Evolutionary conservation across 495 filamentous ascomycete genomes (phyloP).

Genomic region (Penicillium turbatum): DNA sequence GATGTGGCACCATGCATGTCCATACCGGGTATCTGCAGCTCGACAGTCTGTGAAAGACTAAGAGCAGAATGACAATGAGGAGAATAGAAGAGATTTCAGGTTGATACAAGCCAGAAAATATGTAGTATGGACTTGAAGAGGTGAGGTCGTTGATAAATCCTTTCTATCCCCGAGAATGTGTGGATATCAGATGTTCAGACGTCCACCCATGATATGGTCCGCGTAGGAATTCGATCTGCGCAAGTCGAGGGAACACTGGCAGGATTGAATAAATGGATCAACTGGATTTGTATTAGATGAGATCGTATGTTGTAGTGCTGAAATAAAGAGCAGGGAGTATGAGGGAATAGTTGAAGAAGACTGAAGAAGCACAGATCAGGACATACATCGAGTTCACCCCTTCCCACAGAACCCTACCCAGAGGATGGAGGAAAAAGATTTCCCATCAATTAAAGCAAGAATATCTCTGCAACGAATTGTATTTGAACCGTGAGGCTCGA

Average conservation of each 20-base stretch:
- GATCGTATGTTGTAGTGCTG: not conserved
- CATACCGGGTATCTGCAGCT: conserved; percentile 9
- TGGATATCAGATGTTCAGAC: conserved; percentile 9
- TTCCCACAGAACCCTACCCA: conserved; percentile 3
- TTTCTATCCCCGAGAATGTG: conserved; percentile 4
- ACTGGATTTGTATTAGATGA: conserved; percentile 1
- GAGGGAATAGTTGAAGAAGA: not conserved
- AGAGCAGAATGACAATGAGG: not conserved
- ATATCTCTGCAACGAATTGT: not conserved
- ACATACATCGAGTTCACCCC: conserved; percentile 12
- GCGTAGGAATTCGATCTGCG: conserved; percentile 2
- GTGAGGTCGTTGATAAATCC: not conserved
- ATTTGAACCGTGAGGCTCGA: conserved; percentile 8
- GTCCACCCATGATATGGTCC: conserved; percentile 1
- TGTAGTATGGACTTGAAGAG: not conserved
- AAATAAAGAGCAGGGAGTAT: not conserved
- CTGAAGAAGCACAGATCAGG: conserved; percentile 3
- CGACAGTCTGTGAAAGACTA: not conserved
- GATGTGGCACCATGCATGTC: conserved; percentile 17
- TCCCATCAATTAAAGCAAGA: not conserved
- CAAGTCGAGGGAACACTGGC: conserved; percentile 2
- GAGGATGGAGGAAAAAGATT: not conserved
- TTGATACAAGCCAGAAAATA: not conserved
- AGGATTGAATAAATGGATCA: conserved; percentile 2
- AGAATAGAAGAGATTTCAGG: not conserved